These are phyloP conservation scores for Pseudocercospora fuligena DNA, from an alignment of 2,329 filamentous ascomycete species.

Conservation along the genomic window DNA sequence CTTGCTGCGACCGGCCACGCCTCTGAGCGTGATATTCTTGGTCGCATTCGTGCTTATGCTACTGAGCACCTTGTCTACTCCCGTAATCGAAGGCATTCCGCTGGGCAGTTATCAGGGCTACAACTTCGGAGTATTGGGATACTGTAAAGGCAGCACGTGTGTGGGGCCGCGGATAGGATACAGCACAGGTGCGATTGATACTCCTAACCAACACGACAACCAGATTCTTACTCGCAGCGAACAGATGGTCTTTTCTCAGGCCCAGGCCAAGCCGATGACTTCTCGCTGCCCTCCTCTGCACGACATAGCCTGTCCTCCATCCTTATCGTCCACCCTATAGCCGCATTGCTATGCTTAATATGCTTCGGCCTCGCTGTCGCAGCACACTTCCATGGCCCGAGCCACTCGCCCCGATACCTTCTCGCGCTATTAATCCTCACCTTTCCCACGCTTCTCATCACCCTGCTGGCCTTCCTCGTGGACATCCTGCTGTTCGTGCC, in stretches of 20 bases:
- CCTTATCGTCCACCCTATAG: constrained; percentile 89
- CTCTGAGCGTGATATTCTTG: constrained; percentile 82
- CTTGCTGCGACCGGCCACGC: constrained; percentile 82
- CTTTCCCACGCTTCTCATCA: constrained; percentile 81
- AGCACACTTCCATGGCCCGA: constrained; percentile 84
- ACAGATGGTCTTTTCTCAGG: constrained; percentile 55
- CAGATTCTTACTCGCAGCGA: not conserved
- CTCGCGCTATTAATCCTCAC: constrained; percentile 83
- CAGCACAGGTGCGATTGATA: constrained; percentile 70
- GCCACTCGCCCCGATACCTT: constrained; percentile 88
- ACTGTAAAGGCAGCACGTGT: constrained; percentile 71
- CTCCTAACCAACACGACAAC: not conserved
- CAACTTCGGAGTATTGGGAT: constrained; percentile 92
- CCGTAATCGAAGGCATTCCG: constrained; percentile 83
- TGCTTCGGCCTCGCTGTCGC: constrained; percentile 79
- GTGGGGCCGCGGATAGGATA: constrained; percentile 82
- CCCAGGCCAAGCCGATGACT: constrained; percentile 50
- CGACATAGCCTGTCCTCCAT: constrained; percentile 79
- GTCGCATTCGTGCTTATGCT: constrained; percentile 83
- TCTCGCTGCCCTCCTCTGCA: constrained; percentile 67
- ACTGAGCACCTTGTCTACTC: constrained; percentile 87
- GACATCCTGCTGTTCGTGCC: constrained; percentile 95
- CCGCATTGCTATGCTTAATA: constrained; percentile 81
- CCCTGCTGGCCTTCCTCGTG: constrained; percentile 85
- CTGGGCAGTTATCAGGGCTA: constrained; percentile 77